Conservation (phyloP, 148 eudicot species). For the Camellia sinensis region DNA sequence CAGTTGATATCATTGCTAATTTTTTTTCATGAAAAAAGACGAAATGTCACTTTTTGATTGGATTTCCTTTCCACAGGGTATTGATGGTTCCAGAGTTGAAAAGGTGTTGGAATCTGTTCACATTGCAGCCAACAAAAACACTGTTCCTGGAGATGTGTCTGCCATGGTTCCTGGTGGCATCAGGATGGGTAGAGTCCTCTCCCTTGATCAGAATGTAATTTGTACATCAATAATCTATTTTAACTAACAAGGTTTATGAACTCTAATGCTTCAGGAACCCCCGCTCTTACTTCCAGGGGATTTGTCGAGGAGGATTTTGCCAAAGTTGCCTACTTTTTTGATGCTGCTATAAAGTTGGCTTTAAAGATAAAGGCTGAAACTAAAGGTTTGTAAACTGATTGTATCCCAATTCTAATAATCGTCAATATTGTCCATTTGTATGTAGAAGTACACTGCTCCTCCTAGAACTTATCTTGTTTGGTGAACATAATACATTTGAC, state of each 20-base stretch:
- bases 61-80: too few species aligned
- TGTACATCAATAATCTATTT: background rate
- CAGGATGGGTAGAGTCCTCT: too few species aligned
- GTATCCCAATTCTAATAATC: background rate
- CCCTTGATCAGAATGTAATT: too few species aligned
- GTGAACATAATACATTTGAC: background rate
- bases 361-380: slow-evolving; percentile 71
- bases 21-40: background rate
- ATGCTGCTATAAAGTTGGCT: slow-evolving; percentile 80
- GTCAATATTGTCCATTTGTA: background rate
- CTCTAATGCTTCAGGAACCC: slow-evolving; percentile 49
- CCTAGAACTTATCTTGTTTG: too few species aligned
- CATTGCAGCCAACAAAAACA: too few species aligned
- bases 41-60: background rate
- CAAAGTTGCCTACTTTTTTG: slow-evolving; percentile 96
- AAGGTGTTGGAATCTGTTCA: too few species aligned
- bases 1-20: background rate
- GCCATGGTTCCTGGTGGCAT: too few species aligned
- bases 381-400: slow-evolving; percentile 44
- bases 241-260: slow-evolving; percentile 7
- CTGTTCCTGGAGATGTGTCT: too few species aligned
- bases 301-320: too few species aligned
- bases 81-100: too few species aligned
- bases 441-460: too few species aligned
- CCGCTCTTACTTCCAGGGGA: too few species aligned